Evolutionary conservation across 208 protist species (phyloP).

Genomic region (Trypanosoma brucei): DNA sequence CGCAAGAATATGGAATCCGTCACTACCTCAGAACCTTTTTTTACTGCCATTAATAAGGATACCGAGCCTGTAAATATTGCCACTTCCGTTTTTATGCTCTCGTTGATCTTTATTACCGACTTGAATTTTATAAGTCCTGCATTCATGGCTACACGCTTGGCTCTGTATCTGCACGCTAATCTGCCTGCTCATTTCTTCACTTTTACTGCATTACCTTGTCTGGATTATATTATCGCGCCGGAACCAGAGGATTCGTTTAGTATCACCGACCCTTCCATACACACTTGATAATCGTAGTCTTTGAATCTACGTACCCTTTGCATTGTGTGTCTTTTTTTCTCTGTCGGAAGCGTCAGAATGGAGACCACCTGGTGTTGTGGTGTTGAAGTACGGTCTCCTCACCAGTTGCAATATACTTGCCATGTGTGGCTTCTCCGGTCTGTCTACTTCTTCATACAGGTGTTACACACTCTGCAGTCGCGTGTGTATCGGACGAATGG

Average conservation of each 20-base stretch:
- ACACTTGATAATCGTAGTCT: too few species aligned
- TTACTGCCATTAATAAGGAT: neutral
- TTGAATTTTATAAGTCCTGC: neutral
- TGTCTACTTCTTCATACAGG: neutral
- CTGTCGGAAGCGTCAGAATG: too few species aligned
- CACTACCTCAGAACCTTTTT: neutral
- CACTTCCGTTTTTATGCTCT: neutral
- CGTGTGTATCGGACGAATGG: too few species aligned
- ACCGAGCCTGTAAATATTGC: neutral
- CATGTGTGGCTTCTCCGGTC: too few species aligned
- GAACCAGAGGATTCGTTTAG: neutral
- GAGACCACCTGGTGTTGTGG: too few species aligned
- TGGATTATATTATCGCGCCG: neutral
- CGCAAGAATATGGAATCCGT: neutral
- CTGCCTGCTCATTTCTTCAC: neutral
- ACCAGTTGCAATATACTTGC: too few species aligned
- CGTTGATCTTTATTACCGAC: neutral
- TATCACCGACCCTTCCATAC: too few species aligned
- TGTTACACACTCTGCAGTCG: neutral
- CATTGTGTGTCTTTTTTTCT: too few species aligned
- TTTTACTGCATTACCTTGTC: neutral
- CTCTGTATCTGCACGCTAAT: neutral
- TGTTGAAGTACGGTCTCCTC: too few species aligned
- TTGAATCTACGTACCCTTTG: too few species aligned
- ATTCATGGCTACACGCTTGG: constrained; percentile 9